Evolutionary conservation across 2,329 filamentous ascomycete species (phyloP).

Genomic region (Lizonia empirigonia): DNA sequence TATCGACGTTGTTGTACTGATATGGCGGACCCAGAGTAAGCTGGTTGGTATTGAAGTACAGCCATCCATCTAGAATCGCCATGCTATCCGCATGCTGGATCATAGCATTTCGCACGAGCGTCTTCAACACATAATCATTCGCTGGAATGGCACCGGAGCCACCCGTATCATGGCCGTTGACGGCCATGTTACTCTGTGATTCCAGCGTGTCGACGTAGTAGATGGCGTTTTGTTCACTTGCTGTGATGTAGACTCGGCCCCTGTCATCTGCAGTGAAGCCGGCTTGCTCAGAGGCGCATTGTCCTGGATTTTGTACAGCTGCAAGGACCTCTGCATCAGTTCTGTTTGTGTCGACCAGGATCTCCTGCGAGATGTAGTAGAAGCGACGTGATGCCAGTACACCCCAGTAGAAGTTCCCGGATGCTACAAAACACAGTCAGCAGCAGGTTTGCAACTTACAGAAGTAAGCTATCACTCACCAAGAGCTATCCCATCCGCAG

Average conservation of each 20-base stretch:
- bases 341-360: slow-evolving; percentile 38
- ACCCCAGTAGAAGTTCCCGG: slow-evolving; percentile 53
- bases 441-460: not conserved
- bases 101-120: slow-evolving; percentile 48
- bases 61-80: slow-evolving; percentile 50
- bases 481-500: slow-evolving; percentile 49
- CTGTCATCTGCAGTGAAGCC: slow-evolving; percentile 52
- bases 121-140: slow-evolving; percentile 50
- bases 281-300: slow-evolving; percentile 50
- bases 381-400: slow-evolving; percentile 50
- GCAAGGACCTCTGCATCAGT: slow-evolving; percentile 46
- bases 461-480: slow-evolving; percentile 3
- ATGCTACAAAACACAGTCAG: slow-evolving; percentile 27
- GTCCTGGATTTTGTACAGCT: slow-evolving; percentile 48
- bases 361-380: slow-evolving; percentile 49
- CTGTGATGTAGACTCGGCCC: slow-evolving; percentile 50
- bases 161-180: slow-evolving; percentile 44
- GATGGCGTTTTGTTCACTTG: slow-evolving; percentile 53
- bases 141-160: slow-evolving; percentile 41
- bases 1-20: slow-evolving; percentile 50
- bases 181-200: slow-evolving; percentile 40
- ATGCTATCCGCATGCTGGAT: slow-evolving; percentile 53
- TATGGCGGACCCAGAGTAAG: slow-evolving; percentile 44
- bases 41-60: slow-evolving; percentile 54
- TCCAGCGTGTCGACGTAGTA: slow-evolving; percentile 51